phyloP scores from a whole-genome alignment of 1,139 yeast genomes.

The Yamadazyma epiphylla region DNA sequence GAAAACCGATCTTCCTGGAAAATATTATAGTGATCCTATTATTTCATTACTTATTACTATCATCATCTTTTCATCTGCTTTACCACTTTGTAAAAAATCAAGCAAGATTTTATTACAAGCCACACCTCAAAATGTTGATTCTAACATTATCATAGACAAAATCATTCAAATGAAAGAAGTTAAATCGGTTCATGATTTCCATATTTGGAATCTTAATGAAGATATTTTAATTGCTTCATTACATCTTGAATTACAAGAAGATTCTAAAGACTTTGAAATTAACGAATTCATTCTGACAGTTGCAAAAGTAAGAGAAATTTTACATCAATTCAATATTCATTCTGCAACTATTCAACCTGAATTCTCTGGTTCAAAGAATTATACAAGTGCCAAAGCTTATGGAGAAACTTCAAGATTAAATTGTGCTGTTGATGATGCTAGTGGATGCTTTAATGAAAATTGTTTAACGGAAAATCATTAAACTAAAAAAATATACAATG shows the following conservation, averaged over 20 bases:
- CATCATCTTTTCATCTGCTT: slow-evolving; percentile 85
- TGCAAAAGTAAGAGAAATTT: slow-evolving; percentile 68
- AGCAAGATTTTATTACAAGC: slow-evolving; percentile 89
- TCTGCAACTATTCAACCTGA: slow-evolving; percentile 97
- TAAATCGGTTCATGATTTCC: slow-evolving; percentile 87
- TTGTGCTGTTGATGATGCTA: slow-evolving; percentile 32
- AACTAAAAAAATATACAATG: too few species aligned
- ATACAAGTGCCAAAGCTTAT: slow-evolving; percentile 20
- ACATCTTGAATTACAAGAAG: slow-evolving; percentile 69
- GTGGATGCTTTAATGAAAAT: slow-evolving; percentile 33
- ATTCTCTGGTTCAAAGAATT: slow-evolving; percentile 24
- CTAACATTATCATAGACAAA: slow-evolving; percentile 68
- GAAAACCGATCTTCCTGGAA: slow-evolving; percentile 90
- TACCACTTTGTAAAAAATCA: slow-evolving; percentile 85
- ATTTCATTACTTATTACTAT: slow-evolving; percentile 82
- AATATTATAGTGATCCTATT: slow-evolving; percentile 78
- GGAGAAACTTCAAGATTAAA: slow-evolving; percentile 30
- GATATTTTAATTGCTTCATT: slow-evolving; percentile 83
- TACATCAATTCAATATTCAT: slow-evolving; percentile 84
- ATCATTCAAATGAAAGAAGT: slow-evolving; percentile 69
- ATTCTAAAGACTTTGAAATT: slow-evolving; percentile 30
- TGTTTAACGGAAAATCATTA: slow-evolving; percentile 15
- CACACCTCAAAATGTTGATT: slow-evolving; percentile 77
- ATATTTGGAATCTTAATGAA: slow-evolving; percentile 94
- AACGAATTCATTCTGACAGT: slow-evolving; percentile 66